Base-by-base conservation (phyloP, 108 stramenopile species). In the Skeletonema grethae region DNA sequence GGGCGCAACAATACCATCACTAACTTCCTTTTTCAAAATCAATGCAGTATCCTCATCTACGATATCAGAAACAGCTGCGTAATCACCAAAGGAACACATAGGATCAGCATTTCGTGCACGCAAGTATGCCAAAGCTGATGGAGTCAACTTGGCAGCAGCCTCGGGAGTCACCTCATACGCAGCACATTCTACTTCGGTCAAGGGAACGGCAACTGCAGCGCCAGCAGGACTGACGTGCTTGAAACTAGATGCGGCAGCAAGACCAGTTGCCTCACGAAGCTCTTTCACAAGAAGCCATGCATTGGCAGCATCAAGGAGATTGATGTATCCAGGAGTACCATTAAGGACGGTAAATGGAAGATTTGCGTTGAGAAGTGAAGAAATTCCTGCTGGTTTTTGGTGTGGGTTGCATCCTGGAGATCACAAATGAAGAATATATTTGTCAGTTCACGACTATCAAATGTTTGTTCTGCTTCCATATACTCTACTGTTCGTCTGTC, bases 201-300 rank as follows among this genome's bases (percentile, higher is more conserved):
- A 80, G 5, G 97, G 96, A 9, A 98, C 97, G 30, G 95, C 98
- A 10, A 98, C 92, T 45, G 95, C 97, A 9, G 97, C 98, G 57
- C 99, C 99, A 13, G 99, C 99, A 22, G 99, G 99, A 74, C 89
- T 92, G 38, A 97, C 96, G 84, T 99, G 99, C 83, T 99, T 99
- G 86, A 99, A 99, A 43, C 91, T 93, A 45, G 97, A 83, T 7
- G 99, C 97, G n/a, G 97, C 96, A 7, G 97, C 88, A 62, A 96
- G 82, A 29, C 93, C 96, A 45, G 97, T 94, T 24, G 96, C 96
- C 48, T 87, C 67, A 29, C 94, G 87, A 20, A 98, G 84, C 86
- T 99, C 99, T 73, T 76, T 50, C 36, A 99, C 99, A 55, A 99
- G 87, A 66, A 98, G 97, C 96, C 94, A 99, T 36, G 97, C 97